A percentile compares a stretch with the other conserved stretches of the same genome.
phyloP scores from a whole-genome alignment of 352 stramenopile species.

The Globisporangium paddicum region DNA sequence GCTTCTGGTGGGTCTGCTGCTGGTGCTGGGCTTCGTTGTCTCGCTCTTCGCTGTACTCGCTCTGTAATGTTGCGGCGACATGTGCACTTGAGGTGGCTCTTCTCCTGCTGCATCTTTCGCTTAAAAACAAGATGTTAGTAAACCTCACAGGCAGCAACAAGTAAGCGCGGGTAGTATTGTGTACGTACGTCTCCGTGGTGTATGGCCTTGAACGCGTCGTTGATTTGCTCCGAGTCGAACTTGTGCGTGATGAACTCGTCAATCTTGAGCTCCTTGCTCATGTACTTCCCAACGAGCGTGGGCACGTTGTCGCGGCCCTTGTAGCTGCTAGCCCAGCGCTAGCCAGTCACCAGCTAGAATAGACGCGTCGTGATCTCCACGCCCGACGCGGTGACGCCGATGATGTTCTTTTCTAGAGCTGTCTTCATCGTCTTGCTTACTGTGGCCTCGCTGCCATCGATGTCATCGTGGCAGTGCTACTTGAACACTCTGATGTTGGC shows the following conservation, averaged over 20 bases:
- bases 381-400: constrained; percentile 94
- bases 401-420: no score
- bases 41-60: no score
- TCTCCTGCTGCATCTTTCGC: no score
- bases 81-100: no score
- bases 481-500: no score
- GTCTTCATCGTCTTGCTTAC: no score
- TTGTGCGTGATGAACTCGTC: constrained; percentile 98
- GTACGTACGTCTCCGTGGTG: constrained; percentile 82
- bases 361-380: constrained; percentile 96
- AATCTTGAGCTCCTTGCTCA: constrained; percentile 93
- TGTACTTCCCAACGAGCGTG: constrained; percentile 89
- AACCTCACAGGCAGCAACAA: background rate
- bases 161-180: background rate
- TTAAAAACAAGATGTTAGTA: no score
- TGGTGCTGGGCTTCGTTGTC: no score
- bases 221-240: constrained; percentile 91
- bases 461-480: no score
- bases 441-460: no score
- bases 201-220: constrained; percentile 96
- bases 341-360: constrained; percentile 97
- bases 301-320: constrained; percentile 92
- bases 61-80: no score
- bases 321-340: constrained; percentile 91
- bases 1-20: no score